Conservation (phyloP, 768 basidiomycete species). For the Russula emetica region DNA sequence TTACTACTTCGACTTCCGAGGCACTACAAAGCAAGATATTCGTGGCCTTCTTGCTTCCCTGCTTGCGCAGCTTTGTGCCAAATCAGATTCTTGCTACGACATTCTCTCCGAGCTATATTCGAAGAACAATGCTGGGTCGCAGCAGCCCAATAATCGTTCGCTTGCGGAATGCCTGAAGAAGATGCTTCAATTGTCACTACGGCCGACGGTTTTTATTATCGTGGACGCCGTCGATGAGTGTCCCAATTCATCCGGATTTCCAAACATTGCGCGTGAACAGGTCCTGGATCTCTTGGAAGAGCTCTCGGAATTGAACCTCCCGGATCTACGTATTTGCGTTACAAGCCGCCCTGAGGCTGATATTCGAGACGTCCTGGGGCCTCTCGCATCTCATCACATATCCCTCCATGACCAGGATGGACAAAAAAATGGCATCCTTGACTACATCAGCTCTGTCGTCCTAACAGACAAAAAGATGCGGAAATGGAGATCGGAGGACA, state of each 20-base stretch:
- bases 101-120: not conserved
- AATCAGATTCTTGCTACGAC: not conserved
- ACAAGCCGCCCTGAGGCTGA: not conserved
- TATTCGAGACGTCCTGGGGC: not conserved
- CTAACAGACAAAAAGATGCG: not conserved
- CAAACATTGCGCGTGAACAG: not conserved
- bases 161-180: constrained; percentile 1
- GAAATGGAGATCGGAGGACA: not conserved
- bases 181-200: not conserved
- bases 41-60: not conserved
- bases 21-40: not conserved
- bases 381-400: not conserved
- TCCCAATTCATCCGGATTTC: not conserved
- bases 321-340: not conserved
- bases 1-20: not conserved
- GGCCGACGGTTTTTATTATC: not conserved
- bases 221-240: constrained; percentile 15
- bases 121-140: not conserved
- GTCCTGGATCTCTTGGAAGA: not conserved
- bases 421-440: not conserved
- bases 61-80: not conserved
- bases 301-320: not conserved
- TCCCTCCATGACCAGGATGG: not conserved
- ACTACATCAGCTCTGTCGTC: not conserved
- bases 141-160: not conserved